Percentiles rank a stretch among this genome's conserved stretches.
phyloP scores from a whole-genome alignment of 108 stramenopile species.

The Aurantiochytrium sp. region DNA sequence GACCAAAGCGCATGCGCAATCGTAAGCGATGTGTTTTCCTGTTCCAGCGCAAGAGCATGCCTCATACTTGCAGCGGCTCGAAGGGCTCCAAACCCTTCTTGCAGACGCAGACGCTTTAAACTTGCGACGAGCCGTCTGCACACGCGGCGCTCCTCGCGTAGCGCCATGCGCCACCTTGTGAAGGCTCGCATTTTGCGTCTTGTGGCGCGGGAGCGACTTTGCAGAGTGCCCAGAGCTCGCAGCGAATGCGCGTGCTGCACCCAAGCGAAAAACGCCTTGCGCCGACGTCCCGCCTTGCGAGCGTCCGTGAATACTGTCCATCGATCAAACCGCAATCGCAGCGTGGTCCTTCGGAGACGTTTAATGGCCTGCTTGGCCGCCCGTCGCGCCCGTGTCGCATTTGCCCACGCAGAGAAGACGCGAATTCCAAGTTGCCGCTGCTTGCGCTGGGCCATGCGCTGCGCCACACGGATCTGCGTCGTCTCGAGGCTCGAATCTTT shows the following conservation, averaged over 20 bases:
- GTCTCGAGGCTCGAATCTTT: too few species aligned
- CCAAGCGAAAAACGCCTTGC: neutral
- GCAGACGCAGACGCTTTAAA: neutral
- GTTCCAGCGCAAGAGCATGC: neutral
- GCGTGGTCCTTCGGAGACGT: neutral
- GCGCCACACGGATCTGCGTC: too few species aligned
- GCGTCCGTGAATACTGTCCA: neutral
- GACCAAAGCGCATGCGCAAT: neutral
- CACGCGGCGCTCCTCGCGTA: neutral
- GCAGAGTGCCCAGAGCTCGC: neutral
- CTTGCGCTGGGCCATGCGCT: too few species aligned
- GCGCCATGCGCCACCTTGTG: neutral
- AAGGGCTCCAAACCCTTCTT: neutral
- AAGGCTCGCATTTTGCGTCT: neutral
- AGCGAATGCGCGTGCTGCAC: neutral
- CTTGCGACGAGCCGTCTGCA: neutral
- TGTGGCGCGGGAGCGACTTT: neutral
- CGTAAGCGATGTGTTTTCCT: neutral
- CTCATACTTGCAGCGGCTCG: neutral
- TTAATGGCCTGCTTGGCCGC: neutral
- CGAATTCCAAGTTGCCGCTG: too few species aligned
- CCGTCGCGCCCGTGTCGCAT: too few species aligned
- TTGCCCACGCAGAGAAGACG: too few species aligned
- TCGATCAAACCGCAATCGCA: neutral
- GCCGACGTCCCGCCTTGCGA: neutral